phyloP scores from a whole-genome alignment of 2,329 filamentous ascomycete genomes.

The Elsinoe fawcettii region DNA sequence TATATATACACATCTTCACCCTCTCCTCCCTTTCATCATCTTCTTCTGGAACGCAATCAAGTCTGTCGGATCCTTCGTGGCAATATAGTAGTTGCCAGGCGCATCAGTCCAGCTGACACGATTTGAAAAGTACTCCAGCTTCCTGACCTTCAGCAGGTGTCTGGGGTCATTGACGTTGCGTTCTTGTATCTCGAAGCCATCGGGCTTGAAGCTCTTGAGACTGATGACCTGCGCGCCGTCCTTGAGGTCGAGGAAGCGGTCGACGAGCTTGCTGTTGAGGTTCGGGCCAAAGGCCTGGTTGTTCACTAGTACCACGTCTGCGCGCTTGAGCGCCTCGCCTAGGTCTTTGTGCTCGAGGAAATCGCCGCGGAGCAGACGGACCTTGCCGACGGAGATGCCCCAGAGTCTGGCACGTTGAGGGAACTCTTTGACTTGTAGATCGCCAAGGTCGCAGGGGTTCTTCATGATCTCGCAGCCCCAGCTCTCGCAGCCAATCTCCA shows the following conservation, averaged over 20 bases:
- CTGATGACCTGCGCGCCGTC: constrained; percentile 84
- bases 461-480: constrained; percentile 97
- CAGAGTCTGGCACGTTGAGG: constrained; percentile 76
- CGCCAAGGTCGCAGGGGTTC: constrained; percentile 75
- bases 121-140: constrained; percentile 57
- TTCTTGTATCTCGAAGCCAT: constrained; percentile 64
- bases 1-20: not conserved
- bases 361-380: constrained; percentile 74
- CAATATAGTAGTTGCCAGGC: constrained; percentile 80
- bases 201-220: constrained; percentile 81
- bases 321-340: constrained; percentile 64
- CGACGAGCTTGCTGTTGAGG: constrained; percentile 75
- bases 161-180: constrained; percentile 73
- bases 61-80: constrained; percentile 61
- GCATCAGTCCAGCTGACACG: constrained; percentile 86
- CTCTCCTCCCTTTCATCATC: constrained; percentile 21
- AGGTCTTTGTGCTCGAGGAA: constrained; percentile 70
- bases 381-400: constrained; percentile 72
- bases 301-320: constrained; percentile 95
- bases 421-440: constrained; percentile 75
- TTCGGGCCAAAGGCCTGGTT: constrained; percentile 91
- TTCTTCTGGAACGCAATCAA: constrained; percentile 42
- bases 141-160: constrained; percentile 70
- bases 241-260: constrained; percentile 90
- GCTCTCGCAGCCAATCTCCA: constrained; percentile 87